Base-by-base conservation (phyloP, 2,329 filamentous ascomycete species). In the Xylaria sp. region DNA sequence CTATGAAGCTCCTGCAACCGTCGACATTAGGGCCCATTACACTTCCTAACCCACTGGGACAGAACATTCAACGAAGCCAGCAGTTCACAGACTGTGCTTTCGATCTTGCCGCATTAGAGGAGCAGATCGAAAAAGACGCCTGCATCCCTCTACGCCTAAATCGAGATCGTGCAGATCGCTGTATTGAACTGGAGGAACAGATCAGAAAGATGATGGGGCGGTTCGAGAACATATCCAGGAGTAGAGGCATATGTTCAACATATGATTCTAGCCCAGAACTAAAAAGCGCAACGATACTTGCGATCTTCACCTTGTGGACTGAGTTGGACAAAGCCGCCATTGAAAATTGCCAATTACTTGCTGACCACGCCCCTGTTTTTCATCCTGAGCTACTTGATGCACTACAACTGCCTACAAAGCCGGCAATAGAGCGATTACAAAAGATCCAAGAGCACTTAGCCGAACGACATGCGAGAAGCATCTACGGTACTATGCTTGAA, bases 241-340 rank as follows among this genome's bases (percentile, higher is more conserved):
- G 71, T 1, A 79, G 61, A 0, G 60, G 70, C 1, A 79, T 82
- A 1, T 72, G 75, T 0, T 71, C 79, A 0, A 73, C 78, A 0
- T 88, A 87, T 69, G 72, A 82, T 0, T 67, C 73, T 3, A 82
- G 86, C 66, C 80, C 84, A 0, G 85, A 87, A 58, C 82, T 86
- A 28, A 84, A 83, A 71, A 89, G 88, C 34, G 66, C 78, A 0
- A 82, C 87, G 72, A 76, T 91, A 0, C 80, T 92, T 1, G 82
- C 80, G 8, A 52, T 88, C 0, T 84, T 91, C 74, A 85, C 88
- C 59, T 71, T 90, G 0, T 92, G 89, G 90, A 75, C 86, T 2
- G 73, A 76, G 1, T 83, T 91, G 76, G 90, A 92, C 69, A 73
- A 79, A 12, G 77, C 75, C n/a, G 84, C 85, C 0, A 77, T 81